Evolutionary conservation across 1,284 basidiomycete genomes (phyloP), one percentile per base, ranked within the genome.

Genomic region (Melampsora larici-populina): DNA sequence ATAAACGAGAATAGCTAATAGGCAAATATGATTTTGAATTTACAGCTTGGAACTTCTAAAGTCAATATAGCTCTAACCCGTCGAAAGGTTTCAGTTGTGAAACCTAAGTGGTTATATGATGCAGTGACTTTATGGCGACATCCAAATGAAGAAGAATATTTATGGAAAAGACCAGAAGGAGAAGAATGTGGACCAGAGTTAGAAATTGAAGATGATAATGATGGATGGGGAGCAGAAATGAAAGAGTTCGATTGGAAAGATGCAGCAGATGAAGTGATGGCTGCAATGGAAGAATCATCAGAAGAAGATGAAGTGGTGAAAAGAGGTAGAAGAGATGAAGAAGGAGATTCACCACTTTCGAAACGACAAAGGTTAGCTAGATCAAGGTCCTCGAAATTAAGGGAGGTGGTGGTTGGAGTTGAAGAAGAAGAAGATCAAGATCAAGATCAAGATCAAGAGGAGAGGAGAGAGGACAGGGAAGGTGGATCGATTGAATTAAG

Each of bases 41-140:
- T 36, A 6, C 81, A 93, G 91, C 87, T 88, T 79, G 92, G 93
- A 48, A 98, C 96, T 0, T 90, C 91, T 79, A 98, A 99, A 85
- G 93, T 96, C 0, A 90, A 93, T 81, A 86, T 87, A 62, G 94
- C 94, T 0, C 87, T 77, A 26, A 77, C 89, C 51, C 87, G 88
- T 80, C 88, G 89, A 26, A 88, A 89, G 9, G 88, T 93, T 81
- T 89, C 91, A 81, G 88, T 97, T 79, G 94, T 99, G 8, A 92
- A 91, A 89, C 85, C 92, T 2, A 86, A 88, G 11, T 98, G 95
- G 95, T 91, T 97, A 81, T 90, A 89, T 68, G 91, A 94, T 82
- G 92, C 90, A 15, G 86, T 95, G 71, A 90, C 91, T 21, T 85
- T 90, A 46, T 98, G 94, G 94, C 84, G 84, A 67, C 88, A 88